phyloP scores from a whole-genome alignment of 768 basidiomycete genomes.

The Cytidiella melzeri region DNA sequence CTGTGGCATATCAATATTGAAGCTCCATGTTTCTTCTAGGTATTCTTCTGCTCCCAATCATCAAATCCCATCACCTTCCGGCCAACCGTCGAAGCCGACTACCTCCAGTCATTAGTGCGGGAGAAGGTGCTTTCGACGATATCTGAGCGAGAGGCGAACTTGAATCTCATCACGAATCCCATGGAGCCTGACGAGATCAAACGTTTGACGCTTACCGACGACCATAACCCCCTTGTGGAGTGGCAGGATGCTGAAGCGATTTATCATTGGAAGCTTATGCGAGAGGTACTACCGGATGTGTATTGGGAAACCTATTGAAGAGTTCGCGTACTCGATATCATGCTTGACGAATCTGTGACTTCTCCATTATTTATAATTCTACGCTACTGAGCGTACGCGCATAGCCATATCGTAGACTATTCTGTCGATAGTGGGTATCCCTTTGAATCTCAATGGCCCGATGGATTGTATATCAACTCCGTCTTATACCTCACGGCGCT shows the following conservation, averaged over 20 bases:
- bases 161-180: slow-evolving; percentile 13
- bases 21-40: slow-evolving; percentile 36
- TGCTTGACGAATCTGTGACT: slow-evolving; percentile 10
- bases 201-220: slow-evolving; percentile 56
- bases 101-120: slow-evolving; percentile 63
- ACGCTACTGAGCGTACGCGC: not conserved
- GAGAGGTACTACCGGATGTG: slow-evolving; percentile 60
- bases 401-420: too few species aligned
- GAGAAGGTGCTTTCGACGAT: slow-evolving; percentile 50
- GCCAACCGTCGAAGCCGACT: slow-evolving; percentile 46
- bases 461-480: too few species aligned
- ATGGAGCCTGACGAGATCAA: slow-evolving; percentile 32
- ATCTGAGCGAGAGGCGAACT: slow-evolving; percentile 16
- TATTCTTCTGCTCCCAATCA: slow-evolving; percentile 75
- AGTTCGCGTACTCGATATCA: too few species aligned
- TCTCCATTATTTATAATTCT: not conserved
- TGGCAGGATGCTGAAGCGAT: slow-evolving; percentile 62
- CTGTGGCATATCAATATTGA: not conserved
- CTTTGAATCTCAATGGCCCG: too few species aligned
- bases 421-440: too few species aligned
- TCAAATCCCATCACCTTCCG: slow-evolving; percentile 53
- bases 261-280: slow-evolving; percentile 84
- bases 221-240: slow-evolving; percentile 51
- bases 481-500: too few species aligned
- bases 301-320: slow-evolving; percentile 75